Base-by-base conservation (phyloP, 805 yeast species). In the Cyberlindnera americana region DNA sequence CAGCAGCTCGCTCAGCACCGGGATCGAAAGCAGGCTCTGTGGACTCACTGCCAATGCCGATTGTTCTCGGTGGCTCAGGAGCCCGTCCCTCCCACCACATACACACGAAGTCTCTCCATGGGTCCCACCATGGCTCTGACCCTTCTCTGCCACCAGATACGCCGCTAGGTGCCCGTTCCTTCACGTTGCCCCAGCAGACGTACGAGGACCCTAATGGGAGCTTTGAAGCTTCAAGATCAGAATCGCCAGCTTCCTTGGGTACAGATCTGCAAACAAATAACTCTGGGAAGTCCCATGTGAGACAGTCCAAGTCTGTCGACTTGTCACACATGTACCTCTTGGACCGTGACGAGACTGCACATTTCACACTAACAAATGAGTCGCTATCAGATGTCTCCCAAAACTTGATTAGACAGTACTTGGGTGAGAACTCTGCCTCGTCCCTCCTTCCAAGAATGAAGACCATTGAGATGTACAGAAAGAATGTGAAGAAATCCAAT, bases 381-480 rank as follows among this genome's bases (percentile, higher is more conserved):
- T 53, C 60, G 11, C 54, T 72, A 41, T 72, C 75, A 1, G 82
- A 74, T 58, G 65, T 72, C 40, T 67, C 73, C 26, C 83, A 78
- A 43, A 70, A 69, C 51, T 45, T 70, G 45, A 66, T 77, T 46
- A 71, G 69, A 40, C 75, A 68, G 47, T 74, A 75, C 52, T 59
- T 79, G 39, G 82, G 83, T n/a, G 63, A 64, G 24, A 68, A 71
- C 46, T 62, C 72, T 16, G 53, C 56, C 6, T 56, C 57, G 3
- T 64, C 76, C 11, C 63, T 90, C 46, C 62, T 83, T 53, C 90
- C 95, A 15, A 73, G 93, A 47, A 73, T 83, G 63, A 79, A 84
- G 57, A 89, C 96, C 5, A 76, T 91, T 42, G 96, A 90, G 50
- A 71, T 87, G 69, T 90, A 91, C 66, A 73, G 93, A 39, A 75